Evolutionary conservation across 2,329 filamentous ascomycete species (phyloP), one percentile per base, ranked within the genome.

Genomic region (Fusarium veterinarium): DNA sequence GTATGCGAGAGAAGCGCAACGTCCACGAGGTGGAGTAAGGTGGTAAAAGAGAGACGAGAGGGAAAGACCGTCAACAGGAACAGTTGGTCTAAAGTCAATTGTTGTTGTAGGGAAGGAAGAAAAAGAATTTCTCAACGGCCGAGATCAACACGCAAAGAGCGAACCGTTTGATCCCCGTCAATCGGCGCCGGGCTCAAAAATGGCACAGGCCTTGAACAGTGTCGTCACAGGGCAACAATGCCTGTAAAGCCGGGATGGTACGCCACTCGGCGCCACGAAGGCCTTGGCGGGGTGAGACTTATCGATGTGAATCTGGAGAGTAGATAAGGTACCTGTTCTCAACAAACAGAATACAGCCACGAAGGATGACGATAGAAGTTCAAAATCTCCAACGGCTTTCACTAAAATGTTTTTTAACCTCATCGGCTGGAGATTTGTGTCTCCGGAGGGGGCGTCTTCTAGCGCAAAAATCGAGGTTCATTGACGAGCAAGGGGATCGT

Each of bases 181-280:
- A 49, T 38, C 48, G 40, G 59, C 40, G 60, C 40, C 35, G 35
- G 30, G 16, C n/a, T 67, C 41, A 44, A 77, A 76, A 77, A 69
- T 76, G 65, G 69, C 73, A 77, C 76, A 73, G 74, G 68, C 69
- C 72, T 60, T 28, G 35, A 46, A 31, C 59, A 58, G 68, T 77
- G 76, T 78, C 76, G 76, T 78, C 76, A 77, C 76, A 78, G 76
- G 73, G 73, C 73, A 67, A 61, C 64, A 56, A 45, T 58, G 53
- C 73, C 63, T 62, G 30, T 38, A 57, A 59, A 58, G 59, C 64
- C 37, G 48, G 71, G 65, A 71, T 75, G 30, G 52, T 28, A 72
- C 71, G 75, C 75, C 71, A 75, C 71, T 48, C 28, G 51, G 57
- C 65, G 73, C 75, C 73, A 77, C 75, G 60, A 60, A 57, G 41